Conservation (phyloP, 176 grass and related monocot genomes). For the Aechmea fasciata region DNA sequence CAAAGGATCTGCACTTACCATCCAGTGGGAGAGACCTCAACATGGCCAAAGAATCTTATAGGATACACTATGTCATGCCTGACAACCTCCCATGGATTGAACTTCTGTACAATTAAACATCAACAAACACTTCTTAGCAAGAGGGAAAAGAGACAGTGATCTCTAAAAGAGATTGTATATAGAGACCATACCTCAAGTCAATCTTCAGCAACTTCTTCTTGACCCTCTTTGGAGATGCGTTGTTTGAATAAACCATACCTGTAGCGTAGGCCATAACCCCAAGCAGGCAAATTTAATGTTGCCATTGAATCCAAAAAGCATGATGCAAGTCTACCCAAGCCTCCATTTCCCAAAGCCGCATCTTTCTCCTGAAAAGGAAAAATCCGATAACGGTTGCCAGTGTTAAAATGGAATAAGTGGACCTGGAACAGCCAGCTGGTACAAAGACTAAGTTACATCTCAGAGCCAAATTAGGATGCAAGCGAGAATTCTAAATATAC, state of each 20-base stretch:
- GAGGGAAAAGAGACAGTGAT: background rate
- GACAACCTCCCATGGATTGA: constrained; percentile 92
- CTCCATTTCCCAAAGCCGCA: constrained; percentile 90
- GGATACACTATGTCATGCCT: constrained; percentile 89
- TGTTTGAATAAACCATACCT: constrained; percentile 95
- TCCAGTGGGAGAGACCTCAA: constrained; percentile 70
- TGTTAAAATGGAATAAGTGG: constrained; percentile 10
- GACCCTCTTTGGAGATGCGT: constrained; percentile 56
- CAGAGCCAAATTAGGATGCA: background rate
- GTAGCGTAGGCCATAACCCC: constrained; percentile 96
- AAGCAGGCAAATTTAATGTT: constrained; percentile 88
- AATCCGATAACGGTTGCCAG: background rate
- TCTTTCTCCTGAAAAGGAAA: constrained; percentile 61
- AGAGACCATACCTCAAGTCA: constrained; percentile 74
- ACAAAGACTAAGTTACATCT: constrained; percentile 8
- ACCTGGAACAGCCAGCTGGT: background rate
- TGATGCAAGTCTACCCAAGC: constrained; percentile 94
- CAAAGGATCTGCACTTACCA: constrained; percentile 49
- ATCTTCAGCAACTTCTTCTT: constrained; percentile 92
- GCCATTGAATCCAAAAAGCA: constrained; percentile 99
- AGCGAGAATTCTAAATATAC: too few species aligned
- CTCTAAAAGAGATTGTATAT: constrained; percentile 10
- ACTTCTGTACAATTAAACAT: constrained; percentile 55
- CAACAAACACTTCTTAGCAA: constrained; percentile 18
- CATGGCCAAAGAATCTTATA: constrained; percentile 83